A percentile compares a stretch with the other conserved stretches of the same genome.
These are phyloP conservation scores for Termitomyces sp. DNA, from an alignment of 768 basidiomycete species.

Conservation along the genomic window DNA sequence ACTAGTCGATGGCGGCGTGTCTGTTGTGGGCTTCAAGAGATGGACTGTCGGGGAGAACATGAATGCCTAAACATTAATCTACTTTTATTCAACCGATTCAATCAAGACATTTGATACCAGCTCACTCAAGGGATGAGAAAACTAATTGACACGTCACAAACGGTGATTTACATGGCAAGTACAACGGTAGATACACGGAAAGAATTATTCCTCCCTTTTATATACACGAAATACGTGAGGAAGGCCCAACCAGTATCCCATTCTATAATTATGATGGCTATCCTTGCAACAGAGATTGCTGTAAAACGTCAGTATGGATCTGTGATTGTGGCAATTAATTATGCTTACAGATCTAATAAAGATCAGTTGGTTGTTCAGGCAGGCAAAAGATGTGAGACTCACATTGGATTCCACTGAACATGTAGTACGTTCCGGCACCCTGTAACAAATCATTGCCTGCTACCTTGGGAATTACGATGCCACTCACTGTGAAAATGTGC, in stretches of 20 bases:
- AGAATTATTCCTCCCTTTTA: slow-evolving; percentile 15
- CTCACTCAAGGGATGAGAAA: neutral
- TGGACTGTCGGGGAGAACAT: slow-evolving; percentile 56
- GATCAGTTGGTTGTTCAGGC: neutral
- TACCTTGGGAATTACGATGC: neutral
- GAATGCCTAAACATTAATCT: neutral
- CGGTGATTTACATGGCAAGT: neutral
- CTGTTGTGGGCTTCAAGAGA: slow-evolving; percentile 51
- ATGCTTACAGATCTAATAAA: slow-evolving; percentile 26
- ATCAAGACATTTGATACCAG: neutral
- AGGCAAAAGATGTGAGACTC: slow-evolving; percentile 14
- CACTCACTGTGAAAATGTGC: slow-evolving; percentile 59
- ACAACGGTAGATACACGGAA: neutral
- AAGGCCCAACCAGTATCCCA: slow-evolving; percentile 38
- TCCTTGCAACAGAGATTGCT: slow-evolving; percentile 59
- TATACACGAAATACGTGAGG: slow-evolving; percentile 38
- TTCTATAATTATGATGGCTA: slow-evolving; percentile 40
- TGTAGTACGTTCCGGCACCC: slow-evolving; percentile 48
- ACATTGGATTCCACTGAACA: slow-evolving; percentile 51
- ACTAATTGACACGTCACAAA: neutral
- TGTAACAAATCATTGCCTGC: slow-evolving; percentile 10
- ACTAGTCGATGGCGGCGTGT: slow-evolving; percentile 27
- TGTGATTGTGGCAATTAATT: slow-evolving; percentile 1
- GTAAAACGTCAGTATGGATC: slow-evolving; percentile 1
- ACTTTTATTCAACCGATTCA: neutral